phyloP scores from a whole-genome alignment of 257 asterid genomes.

The Linaria vulgaris region DNA sequence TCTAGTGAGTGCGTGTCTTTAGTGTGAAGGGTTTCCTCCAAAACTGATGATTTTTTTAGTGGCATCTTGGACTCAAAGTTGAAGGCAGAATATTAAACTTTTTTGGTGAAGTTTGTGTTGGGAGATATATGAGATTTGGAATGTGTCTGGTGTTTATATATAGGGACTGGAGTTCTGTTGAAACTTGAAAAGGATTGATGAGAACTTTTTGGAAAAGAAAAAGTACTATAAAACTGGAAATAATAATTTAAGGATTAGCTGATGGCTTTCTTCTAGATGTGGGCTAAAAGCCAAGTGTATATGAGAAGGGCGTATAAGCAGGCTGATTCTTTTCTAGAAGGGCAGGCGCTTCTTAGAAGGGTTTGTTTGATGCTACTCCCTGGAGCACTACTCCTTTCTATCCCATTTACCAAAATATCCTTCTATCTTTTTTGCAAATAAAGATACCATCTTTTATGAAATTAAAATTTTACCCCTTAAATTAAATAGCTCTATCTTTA shows the following conservation, averaged over 20 bases:
- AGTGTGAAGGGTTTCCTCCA: constrained; percentile 20
- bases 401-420: no score
- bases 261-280: constrained; percentile 31
- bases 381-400: no score
- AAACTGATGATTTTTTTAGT: constrained; percentile 29
- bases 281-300: background rate
- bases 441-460: no score
- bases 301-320: no score
- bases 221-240: background rate
- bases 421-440: no score
- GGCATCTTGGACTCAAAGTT: constrained; percentile 14
- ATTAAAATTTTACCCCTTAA: no score
- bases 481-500: no score
- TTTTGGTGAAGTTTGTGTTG: constrained; percentile 22
- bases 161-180: constrained; percentile 20
- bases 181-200: constrained; percentile 30
- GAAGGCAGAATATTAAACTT: background rate
- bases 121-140: constrained; percentile 1
- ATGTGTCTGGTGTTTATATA: constrained; percentile 28
- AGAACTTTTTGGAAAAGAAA: background rate
- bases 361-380: no score
- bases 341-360: no score
- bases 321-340: no score
- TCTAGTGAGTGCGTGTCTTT: constrained; percentile 26
- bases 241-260: constrained; percentile 3